phyloP scores from a whole-genome alignment of 306 rosid species.

The Calophaca sinica region DNA sequence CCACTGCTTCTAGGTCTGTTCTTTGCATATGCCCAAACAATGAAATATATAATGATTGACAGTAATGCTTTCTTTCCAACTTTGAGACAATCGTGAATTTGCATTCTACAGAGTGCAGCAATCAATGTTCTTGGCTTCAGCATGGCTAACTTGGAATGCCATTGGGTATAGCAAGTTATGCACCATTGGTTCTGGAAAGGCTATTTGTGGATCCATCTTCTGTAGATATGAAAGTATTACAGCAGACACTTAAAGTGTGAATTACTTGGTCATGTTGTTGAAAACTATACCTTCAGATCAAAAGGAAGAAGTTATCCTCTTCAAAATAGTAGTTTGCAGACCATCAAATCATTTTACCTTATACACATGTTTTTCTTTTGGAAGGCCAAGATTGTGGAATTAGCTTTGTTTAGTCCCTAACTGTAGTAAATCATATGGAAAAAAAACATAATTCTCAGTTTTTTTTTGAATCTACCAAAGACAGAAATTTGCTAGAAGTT shows the following conservation, averaged over 20 bases:
- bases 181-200: not conserved
- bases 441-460: not conserved
- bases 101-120: too few relatives aligned
- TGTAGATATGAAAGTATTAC: not conserved
- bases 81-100: too few relatives aligned
- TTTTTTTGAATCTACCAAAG: not conserved
- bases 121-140: too few relatives aligned
- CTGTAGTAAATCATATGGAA: not conserved
- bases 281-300: too few relatives aligned
- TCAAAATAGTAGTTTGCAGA: not conserved
- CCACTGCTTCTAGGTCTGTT: not conserved
- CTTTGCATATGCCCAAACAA: not conserved
- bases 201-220: not conserved
- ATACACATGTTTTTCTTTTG: not conserved
- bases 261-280: too few relatives aligned
- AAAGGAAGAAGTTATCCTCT: too few relatives aligned
- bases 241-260: too few relatives aligned
- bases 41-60: too few relatives aligned
- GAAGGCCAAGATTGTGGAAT: not conserved
- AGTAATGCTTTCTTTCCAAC: too few relatives aligned
- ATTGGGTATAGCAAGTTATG: not conserved
- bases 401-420: not conserved
- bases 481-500: not conserved
- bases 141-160: too few relatives aligned
- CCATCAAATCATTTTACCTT: conserved; percentile 8